Percentiles rank a stretch among this genome's conserved stretches.
Conservation (phyloP, 2,329 filamentous ascomycete genomes). For the Diplocarpon mali region DNA sequence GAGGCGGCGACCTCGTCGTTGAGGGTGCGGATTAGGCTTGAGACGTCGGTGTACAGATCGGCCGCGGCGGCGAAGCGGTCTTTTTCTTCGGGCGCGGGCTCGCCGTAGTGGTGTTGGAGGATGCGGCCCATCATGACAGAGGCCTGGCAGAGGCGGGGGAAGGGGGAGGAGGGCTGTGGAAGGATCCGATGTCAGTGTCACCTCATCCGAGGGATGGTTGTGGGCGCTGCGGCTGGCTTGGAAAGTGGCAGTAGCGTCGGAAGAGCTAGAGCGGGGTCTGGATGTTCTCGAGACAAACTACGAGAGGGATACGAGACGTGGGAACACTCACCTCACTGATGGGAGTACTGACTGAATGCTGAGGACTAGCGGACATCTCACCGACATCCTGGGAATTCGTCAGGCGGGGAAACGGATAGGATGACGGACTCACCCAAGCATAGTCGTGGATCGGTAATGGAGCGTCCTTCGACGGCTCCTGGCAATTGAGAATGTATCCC, state of each 20-base stretch:
- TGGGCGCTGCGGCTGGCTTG: too few relatives aligned
- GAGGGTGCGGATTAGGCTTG: constrained; percentile 18
- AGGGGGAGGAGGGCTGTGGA: constrained; percentile 32
- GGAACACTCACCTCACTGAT: constrained; percentile 28
- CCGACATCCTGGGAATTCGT: constrained; percentile 28
- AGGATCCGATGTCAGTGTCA: too few relatives aligned
- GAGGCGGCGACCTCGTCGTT: constrained; percentile 18
- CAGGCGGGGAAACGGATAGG: not conserved
- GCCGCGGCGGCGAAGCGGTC: constrained; percentile 17
- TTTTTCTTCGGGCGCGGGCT: constrained; percentile 15
- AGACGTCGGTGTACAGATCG: constrained; percentile 21
- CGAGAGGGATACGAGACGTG: too few relatives aligned
- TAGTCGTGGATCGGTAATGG: constrained; percentile 26
- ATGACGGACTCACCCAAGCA: constrained; percentile 29
- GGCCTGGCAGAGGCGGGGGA: constrained; percentile 37
- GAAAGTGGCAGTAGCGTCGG: too few relatives aligned
- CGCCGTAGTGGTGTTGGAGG: constrained; percentile 25
- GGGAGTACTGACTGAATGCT: constrained; percentile 27
- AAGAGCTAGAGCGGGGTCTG: too few relatives aligned
- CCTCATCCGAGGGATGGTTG: too few relatives aligned
- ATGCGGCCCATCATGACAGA: constrained; percentile 28
- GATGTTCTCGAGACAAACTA: too few relatives aligned
- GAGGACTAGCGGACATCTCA: constrained; percentile 24
- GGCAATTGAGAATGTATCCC: constrained; percentile 21
- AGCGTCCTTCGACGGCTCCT: constrained; percentile 22